Conservation (phyloP, 768 basidiomycete species). For the Suillus brevipes region DNA sequence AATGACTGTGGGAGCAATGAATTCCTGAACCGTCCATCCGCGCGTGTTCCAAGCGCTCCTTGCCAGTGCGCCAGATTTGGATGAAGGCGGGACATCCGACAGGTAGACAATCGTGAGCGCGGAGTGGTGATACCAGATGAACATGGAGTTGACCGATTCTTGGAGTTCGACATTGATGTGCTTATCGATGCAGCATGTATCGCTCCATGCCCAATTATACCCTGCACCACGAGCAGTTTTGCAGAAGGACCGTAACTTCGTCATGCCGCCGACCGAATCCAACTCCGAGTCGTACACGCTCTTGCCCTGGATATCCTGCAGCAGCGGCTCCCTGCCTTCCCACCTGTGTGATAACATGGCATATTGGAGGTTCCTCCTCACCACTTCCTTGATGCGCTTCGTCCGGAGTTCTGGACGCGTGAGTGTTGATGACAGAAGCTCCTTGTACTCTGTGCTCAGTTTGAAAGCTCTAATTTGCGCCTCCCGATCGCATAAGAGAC, state of each 20-base stretch:
- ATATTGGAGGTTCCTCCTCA: too few species aligned
- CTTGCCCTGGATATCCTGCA: background rate
- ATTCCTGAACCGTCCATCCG: background rate
- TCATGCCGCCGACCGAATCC: background rate
- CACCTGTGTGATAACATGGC: too few species aligned
- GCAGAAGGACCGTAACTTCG: background rate
- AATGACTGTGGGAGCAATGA: background rate
- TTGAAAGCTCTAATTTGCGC: too few species aligned
- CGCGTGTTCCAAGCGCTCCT: background rate
- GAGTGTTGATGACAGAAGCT: too few species aligned
- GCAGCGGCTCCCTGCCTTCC: too few species aligned
- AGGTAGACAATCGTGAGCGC: background rate
- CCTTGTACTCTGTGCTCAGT: too few species aligned
- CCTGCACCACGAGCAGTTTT: background rate
- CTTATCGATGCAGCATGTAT: background rate
- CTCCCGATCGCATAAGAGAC: too few species aligned
- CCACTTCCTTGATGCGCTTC: too few species aligned
- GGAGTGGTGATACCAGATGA: background rate
- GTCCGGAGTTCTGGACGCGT: too few species aligned
- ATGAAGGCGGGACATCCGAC: background rate
- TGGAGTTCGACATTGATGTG: background rate
- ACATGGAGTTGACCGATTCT: background rate
- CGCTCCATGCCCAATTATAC: background rate
- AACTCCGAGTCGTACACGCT: background rate
- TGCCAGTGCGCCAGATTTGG: background rate